Base-by-base conservation (phyloP, 352 stramenopile species). In the Phytophthora pistaciae region DNA sequence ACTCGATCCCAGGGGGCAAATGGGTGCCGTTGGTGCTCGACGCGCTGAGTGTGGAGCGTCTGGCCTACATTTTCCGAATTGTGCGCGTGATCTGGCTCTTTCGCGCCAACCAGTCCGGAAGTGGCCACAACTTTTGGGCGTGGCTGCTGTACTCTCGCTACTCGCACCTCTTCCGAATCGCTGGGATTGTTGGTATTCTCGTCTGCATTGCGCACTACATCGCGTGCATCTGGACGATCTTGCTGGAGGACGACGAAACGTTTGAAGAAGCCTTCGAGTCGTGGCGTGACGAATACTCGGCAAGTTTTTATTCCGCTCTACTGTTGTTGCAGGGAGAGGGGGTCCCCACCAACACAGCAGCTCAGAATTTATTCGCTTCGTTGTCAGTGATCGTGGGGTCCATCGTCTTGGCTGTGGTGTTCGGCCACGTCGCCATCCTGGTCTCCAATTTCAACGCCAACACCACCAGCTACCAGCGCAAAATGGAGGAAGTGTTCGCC, bases 381-480 rank as follows among this genome's bases (percentile, higher is more conserved):
- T 49, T 91, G 9, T 74, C 67, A 5, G 64, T 87, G 5, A 72
- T 94, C 0, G 5, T 88, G 2, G 84, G 85, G 5, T 86, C 85
- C 0, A 65, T 94, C 44, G 50, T 86, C 1, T 65, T 94, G 1
- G 85, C 84, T 8, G 76, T 91, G 14, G 67, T 93, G 3, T 93
- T 92, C 38, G 85, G 83, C 18, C 42, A 92, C 53, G 85, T 94
- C 9, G 78, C 73, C 3, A 79, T 93, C 6, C 72, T 88, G 0
- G 82, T 94, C 5, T 72, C 80, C 18, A 90, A 88, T 50, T 88
- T 93, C 50, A 87, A 83, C 36, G 76, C 78, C 11, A 86, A 83
- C 23, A 63, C 62, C 7, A 89, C 78, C 0, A 78, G 66, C 29
- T 95, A 92, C 59, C 71, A 89, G 44, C 81, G 78, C 11, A 93